Evolutionary conservation across 2,329 filamentous ascomycete genomes (phyloP).

Genomic region (Ophiosphaerella herpotricha): DNA sequence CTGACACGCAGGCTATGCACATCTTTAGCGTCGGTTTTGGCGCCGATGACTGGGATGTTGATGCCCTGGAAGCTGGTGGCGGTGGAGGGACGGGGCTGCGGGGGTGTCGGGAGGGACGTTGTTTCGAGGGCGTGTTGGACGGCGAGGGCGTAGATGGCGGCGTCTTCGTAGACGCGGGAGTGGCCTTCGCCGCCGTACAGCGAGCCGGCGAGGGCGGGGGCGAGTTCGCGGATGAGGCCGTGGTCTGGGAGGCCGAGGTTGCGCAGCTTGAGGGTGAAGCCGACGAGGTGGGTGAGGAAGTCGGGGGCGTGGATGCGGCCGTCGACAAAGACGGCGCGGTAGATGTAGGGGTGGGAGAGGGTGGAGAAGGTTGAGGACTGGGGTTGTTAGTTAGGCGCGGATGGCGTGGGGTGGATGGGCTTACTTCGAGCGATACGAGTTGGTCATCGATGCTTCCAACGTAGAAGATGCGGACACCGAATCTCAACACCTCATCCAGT

Average conservation of each 20-base stretch:
- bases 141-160: constrained; percentile 74
- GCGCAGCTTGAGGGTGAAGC: constrained; percentile 89
- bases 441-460: constrained; percentile 97
- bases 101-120: constrained; percentile 41
- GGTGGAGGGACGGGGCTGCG: constrained; percentile 25
- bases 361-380: constrained; percentile 84
- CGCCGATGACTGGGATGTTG: constrained; percentile 36
- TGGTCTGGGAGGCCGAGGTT: constrained; percentile 94
- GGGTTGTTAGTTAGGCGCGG: constrained; percentile 54
- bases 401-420: constrained; percentile 10
- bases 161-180: constrained; percentile 89
- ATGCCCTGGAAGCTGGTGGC: constrained; percentile 35
- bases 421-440: constrained; percentile 85
- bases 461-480: constrained; percentile 83
- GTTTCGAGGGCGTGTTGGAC: constrained; percentile 55
- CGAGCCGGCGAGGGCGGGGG: constrained; percentile 83
- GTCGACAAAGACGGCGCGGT: constrained; percentile 94
- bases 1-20: constrained; percentile 37
- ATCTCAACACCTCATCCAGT: constrained; percentile 72
- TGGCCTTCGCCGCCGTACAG: constrained; percentile 93
- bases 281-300: constrained; percentile 90
- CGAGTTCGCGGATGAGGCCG: constrained; percentile 88
- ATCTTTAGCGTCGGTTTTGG: constrained; percentile 30
- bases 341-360: constrained; percentile 88
- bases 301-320: constrained; percentile 89